Conservation (phyloP, 305 asterid species). For the Fraxinus dipetala region DNA sequence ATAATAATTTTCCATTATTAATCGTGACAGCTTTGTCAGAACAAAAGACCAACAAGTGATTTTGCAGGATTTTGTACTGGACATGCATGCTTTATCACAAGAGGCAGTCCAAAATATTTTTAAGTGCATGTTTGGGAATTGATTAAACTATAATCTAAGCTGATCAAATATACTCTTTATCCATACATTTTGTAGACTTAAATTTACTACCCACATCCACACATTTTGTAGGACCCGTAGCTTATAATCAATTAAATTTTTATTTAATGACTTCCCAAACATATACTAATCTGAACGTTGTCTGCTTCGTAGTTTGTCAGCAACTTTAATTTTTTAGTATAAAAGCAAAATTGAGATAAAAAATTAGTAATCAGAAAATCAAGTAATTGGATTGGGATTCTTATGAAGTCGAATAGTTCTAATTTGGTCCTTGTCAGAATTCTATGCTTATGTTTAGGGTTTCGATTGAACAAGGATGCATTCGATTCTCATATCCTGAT, state of each 20-base stretch:
- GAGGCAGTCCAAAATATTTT: neutral
- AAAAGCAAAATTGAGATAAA: neutral
- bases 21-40: neutral
- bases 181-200: neutral
- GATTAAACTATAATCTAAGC: neutral
- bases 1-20: neutral
- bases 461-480: neutral
- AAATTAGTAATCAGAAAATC: neutral
- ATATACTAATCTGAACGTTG: neutral
- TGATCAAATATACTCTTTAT: neutral
- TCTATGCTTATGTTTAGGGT: neutral
- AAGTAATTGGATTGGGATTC: neutral
- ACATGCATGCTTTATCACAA: neutral
- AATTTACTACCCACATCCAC: neutral
- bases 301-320: neutral
- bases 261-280: neutral
- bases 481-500: neutral
- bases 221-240: neutral
- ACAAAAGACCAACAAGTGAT: neutral
- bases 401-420: neutral
- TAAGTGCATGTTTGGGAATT: neutral
- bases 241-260: neutral
- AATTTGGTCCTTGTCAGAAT: neutral
- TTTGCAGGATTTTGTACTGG: neutral
- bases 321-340: neutral